Base-by-base conservation (phyloP, 441 rosid genomes). In the Brassica balearica region DNA sequence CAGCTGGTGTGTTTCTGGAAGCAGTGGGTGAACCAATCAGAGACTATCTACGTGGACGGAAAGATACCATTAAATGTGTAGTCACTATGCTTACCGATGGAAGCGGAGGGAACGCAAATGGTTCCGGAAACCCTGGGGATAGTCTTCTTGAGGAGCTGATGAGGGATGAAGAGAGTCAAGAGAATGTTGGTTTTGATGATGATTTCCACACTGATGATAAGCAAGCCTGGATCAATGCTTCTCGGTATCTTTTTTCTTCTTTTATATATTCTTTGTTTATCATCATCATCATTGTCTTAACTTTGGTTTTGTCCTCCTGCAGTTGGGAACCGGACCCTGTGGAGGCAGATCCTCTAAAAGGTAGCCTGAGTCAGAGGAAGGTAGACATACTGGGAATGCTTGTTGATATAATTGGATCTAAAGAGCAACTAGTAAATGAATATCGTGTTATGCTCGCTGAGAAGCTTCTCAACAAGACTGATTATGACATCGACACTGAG, bases 271-370 rank as follows among this genome's bases (percentile, higher is more conserved):
- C 1, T 55, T 20, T 71, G 22, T 8, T 68, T 19, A 66, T 65
- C 69, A 62, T 32, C 61, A 36, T 71, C 68, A 75, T 27, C 29
- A 23, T 69, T 83, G 34, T 5, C 20, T 41, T 12, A 53, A 76
- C 72, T 61, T 59, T 56, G 4, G 19, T 80, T 55, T 41, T 66
- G 66, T 81, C 81, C 70, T 81, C 85, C 69, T 81, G 27, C 85
- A 96, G 99, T 75, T 96, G 99, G 99, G 97, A 92, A 84, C 98
- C 97, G n/a, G 99, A 96, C 78, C 98, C 98, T 82, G 92, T 84
- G 5, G 98, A 90, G 84, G 97, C 97, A 80, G 97, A 94, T 77
- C 98, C 99, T 59, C 85, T 81, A 64, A 96, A 92, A 87, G 96
- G 96, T 62, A 91, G 97, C 80, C 85, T 90, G 69, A 94, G 83